Base-by-base conservation (phyloP, 495 filamentous ascomycete species). In the Collariella sp. region DNA sequence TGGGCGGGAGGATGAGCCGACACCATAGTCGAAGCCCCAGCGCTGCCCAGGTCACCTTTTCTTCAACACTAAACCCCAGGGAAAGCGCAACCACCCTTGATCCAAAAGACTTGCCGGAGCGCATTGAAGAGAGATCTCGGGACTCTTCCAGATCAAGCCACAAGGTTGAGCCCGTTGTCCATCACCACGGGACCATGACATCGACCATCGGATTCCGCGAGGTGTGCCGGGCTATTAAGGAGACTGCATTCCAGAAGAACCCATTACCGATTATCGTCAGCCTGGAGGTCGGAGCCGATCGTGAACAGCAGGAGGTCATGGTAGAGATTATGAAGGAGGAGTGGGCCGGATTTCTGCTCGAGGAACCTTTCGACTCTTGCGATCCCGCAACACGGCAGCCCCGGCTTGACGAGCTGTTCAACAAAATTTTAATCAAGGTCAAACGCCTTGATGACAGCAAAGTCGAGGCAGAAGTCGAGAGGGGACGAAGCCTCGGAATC, bases 371-470 rank as follows among this genome's bases (percentile, higher is more conserved):
- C 34, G 69, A 74, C 7, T 42, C 60, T 24, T 72, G 67, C 45
- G 55, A 71, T 40, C 76, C 77, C 0, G 67, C 76, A n/a, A 66
- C 75, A n/a, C 67, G 74, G 10, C 78, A 91, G 16, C 91, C 91
- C 1, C 75, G 74, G 7, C 77, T 89, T 7, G 76, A 76, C n/a
- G 78, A 87, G 23, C 65, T 96, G 48, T 76, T 76, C 44, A 72
- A 83, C 22, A 95, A 90, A 65, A 96, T 96, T 47, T 69, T 97
- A 15, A 81, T 97, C 70, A 97, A 97, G 72, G 89, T 90, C 13
- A 94, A 95, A 66, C 83, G 80, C 51, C 70, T 81, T 7, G 71
- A 80, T 24, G 62, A 76, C 10, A 66, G 71, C 44, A 58, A 62
- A 7, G n/a, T 56, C 11, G 62, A 55, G 15, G 54, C 45, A 2